phyloP scores from a whole-genome alignment of 192 early-diverging fungal species.

The Backusella parvicylindrica region DNA sequence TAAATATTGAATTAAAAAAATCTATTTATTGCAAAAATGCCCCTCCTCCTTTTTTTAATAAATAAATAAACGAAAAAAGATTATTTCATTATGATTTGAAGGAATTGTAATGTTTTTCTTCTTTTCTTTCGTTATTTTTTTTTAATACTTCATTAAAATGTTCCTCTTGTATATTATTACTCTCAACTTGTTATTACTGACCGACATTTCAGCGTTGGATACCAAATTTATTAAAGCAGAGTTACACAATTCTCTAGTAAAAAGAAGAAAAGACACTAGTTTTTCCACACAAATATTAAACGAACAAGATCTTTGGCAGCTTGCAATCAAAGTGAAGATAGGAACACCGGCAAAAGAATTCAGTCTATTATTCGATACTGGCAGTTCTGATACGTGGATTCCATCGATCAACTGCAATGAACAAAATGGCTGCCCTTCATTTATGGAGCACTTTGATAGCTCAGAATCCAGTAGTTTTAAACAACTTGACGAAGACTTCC shows the following conservation, averaged over 20 bases:
- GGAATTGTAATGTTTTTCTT: background rate
- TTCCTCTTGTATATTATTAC: background rate
- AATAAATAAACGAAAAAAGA: background rate
- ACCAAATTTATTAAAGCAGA: background rate
- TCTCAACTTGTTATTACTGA: background rate
- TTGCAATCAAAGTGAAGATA: constrained; percentile 18
- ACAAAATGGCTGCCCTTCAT: background rate
- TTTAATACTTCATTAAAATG: background rate
- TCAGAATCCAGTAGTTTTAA: constrained; percentile 8
- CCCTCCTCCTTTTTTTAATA: background rate
- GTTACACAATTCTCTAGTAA: background rate
- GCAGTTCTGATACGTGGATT: constrained; percentile 34
- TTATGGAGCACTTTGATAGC: background rate
- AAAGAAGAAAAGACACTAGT: background rate
- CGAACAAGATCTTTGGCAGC: constrained; percentile 19
- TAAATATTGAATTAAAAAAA: background rate
- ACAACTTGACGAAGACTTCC: background rate
- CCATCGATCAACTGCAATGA: constrained; percentile 13
- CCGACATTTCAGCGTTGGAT: background rate
- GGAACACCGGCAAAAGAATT: constrained; percentile 28
- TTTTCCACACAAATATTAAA: constrained; percentile 2
- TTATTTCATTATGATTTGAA: background rate
- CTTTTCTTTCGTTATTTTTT: background rate
- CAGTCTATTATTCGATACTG: constrained; percentile 28
- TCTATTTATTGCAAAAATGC: background rate